Evolutionary conservation across 371 early-diverging fungal genomes (phyloP).

Genomic region (Haplosporangium sp.): DNA sequence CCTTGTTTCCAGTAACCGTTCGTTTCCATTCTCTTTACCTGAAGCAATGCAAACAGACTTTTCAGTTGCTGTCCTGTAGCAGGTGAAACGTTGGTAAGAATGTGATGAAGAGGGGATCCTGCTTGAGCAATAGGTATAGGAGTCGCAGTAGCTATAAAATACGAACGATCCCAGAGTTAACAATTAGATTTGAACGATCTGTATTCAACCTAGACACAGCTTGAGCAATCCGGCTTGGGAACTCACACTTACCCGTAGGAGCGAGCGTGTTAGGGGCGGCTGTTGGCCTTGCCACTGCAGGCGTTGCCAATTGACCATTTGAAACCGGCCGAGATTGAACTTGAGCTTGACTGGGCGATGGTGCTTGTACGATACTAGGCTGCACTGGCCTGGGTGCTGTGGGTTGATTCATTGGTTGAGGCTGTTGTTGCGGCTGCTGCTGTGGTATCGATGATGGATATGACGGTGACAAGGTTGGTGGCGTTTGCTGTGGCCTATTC

Average conservation of each 20-base stretch:
- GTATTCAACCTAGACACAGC: too few species aligned
- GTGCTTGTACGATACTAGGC: slow-evolving; percentile 19
- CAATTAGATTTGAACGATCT: background rate
- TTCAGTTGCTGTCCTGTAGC: slow-evolving; percentile 27
- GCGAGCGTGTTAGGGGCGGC: background rate
- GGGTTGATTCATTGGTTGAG: slow-evolving; percentile 3
- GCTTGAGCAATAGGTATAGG: slow-evolving; percentile 36
- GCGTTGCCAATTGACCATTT: slow-evolving; percentile 20
- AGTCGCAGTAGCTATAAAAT: background rate
- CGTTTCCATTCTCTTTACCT: slow-evolving; percentile 14
- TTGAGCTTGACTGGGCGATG: slow-evolving; percentile 4
- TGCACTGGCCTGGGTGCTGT: slow-evolving; percentile 8
- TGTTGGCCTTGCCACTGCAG: slow-evolving; percentile 12
- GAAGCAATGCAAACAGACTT: slow-evolving; percentile 30
- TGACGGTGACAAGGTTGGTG: slow-evolving; percentile 4
- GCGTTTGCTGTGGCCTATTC: slow-evolving; percentile 9
- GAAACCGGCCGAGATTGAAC: slow-evolving; percentile 7
- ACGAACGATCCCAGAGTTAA: background rate
- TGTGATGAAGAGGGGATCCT: slow-evolving; percentile 45
- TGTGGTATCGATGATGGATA: background rate
- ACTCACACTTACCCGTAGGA: background rate
- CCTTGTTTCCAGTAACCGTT: background rate
- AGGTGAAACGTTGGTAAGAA: slow-evolving; percentile 21
- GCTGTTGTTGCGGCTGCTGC: slow-evolving; percentile 13
- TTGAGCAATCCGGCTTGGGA: too few species aligned